phyloP scores from a whole-genome alignment of 2,329 filamentous ascomycete genomes.

The Penicillium sp. region DNA sequence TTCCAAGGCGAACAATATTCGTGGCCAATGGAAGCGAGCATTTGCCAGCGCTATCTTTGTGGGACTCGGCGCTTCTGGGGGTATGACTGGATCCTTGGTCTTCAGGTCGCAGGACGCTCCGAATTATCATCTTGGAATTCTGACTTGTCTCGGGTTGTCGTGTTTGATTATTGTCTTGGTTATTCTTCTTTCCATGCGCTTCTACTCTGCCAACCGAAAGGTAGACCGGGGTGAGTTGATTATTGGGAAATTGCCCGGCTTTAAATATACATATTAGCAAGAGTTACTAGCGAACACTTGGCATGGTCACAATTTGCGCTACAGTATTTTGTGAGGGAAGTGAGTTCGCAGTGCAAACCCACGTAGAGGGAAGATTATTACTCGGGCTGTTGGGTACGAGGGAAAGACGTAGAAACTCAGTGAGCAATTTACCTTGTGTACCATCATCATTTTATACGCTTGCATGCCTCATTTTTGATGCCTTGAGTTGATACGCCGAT shows the following conservation, averaged over 20 bases:
- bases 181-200: constrained; percentile 26
- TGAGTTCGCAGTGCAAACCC: no score
- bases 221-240: constrained; percentile 34
- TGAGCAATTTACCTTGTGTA: no score
- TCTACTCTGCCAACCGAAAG: constrained; percentile 32
- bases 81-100: constrained; percentile 15
- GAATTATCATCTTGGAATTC: constrained; percentile 15
- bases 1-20: constrained; percentile 33
- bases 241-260: constrained; percentile 36
- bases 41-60: constrained; percentile 21
- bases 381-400: no score
- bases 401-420: no score
- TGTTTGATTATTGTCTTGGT: constrained; percentile 27
- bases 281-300: no score
- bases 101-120: constrained; percentile 15
- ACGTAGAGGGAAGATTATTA: no score
- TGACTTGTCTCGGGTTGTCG: constrained; percentile 11
- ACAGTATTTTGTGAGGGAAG: no score
- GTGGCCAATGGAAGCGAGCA: constrained; percentile 30
- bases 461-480: no score
- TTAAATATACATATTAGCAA: constrained; percentile 29
- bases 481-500: no score
- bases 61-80: constrained; percentile 13
- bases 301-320: no score
- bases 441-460: no score